Base-by-base conservation (phyloP, 108 stramenopile species). In the Skeletonema marinoi region DNA sequence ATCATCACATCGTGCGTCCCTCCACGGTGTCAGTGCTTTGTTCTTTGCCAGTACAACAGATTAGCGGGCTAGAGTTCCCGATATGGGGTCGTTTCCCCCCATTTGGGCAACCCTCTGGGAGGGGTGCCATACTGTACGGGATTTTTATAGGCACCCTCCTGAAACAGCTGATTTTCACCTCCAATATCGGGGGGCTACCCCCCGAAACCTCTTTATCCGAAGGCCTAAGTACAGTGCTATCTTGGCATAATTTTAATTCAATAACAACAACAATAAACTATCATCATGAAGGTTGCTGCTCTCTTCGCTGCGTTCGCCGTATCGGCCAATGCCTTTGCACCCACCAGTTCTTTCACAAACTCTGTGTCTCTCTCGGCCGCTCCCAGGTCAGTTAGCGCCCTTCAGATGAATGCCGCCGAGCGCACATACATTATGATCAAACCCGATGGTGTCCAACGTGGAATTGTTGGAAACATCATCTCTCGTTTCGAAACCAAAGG, bases 401-500 rank as follows among this genome's bases (percentile, higher is more conserved):
- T 87, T 21, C 78, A 71, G 33, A 88, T 88, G 87, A 56, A 56
- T 25, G 88, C 90, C 10, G 78, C 82, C 64, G 92, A 93, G 70
- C 78, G 86, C 12, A 93, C 90, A 46, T 93, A 93, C 83, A 93
- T 93, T 73, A 93, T 93, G 92, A 87, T 88, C 86, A 93, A 95
- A 76, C 93, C 93, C 36, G 93, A 95, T 82, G 94, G 94, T 33
- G 92, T 95, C 17, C 92, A 98, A 74, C 82, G 97, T 58, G 93
- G 93, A 68, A 84, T 98, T 36, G 93, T 98, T 30, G 96, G 95
- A 59, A 90, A 92, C 69, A 96, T 98, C 66, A 82, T 97, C 65
- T 75, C 81, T 31, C 87, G 97, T 39, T 98, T 98, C 75, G 97
- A 98, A 70, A 78, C 87, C 38, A 97, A 96, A 83, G 97, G 97